Evolutionary conservation across 208 protist species (phyloP).

Genomic region (Crithidia expoeki): DNA sequence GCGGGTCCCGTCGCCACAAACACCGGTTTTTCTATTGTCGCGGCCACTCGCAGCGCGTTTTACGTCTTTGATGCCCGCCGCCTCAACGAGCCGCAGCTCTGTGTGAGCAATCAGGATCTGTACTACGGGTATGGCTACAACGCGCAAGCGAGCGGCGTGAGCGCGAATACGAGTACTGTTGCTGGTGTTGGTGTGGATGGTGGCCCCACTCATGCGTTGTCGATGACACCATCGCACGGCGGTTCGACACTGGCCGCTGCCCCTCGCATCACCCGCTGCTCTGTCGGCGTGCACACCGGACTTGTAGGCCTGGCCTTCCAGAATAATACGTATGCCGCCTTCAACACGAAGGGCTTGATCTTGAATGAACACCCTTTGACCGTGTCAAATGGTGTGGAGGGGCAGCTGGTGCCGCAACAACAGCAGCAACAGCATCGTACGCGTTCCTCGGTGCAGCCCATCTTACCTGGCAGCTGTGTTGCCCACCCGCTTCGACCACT

Average conservation of each 20-base stretch:
- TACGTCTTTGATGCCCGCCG: conserved; percentile 81
- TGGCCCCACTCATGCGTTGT: conserved; percentile 2
- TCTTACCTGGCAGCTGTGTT: conserved; percentile 55
- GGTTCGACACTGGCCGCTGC: conserved; percentile 8
- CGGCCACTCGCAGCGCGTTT: conserved; percentile 52
- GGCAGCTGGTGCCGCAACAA: conserved; percentile 21
- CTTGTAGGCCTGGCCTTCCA: conserved; percentile 72
- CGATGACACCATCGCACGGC: background rate
- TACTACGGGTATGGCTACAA: conserved; percentile 29
- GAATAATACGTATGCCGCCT: conserved; percentile 77
- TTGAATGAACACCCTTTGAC: conserved; percentile 56
- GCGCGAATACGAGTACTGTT: background rate
- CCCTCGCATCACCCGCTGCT: conserved; percentile 60
- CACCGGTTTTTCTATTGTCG: conserved; percentile 57
- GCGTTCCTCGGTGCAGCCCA: background rate
- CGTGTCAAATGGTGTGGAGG: conserved; percentile 36
- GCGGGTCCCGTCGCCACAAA: conserved; percentile 40
- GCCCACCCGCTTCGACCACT: conserved; percentile 80
- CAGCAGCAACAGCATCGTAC: conserved; percentile 21
- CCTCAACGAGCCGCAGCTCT: conserved; percentile 53
- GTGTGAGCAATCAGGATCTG: conserved; percentile 37
- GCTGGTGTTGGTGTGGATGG: background rate
- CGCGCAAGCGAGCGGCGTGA: background rate
- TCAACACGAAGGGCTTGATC: conserved; percentile 66
- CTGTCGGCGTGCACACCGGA: conserved; percentile 74